Evolutionary conservation across 1,139 yeast species (phyloP).

Genomic region (Saccharomycopsis crataegensis): DNA sequence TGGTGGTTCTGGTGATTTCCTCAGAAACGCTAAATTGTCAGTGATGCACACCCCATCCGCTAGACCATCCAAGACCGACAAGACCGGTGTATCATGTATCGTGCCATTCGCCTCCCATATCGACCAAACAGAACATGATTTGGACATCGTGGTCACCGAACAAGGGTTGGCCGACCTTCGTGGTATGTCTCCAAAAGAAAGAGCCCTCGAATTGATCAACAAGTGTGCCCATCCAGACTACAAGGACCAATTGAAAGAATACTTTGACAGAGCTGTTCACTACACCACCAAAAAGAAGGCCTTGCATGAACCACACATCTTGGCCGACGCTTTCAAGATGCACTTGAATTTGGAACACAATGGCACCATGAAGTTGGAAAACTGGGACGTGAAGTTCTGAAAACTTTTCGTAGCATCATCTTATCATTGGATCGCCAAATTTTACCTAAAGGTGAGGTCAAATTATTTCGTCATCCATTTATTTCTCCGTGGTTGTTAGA

Average conservation of each 20-base stretch:
- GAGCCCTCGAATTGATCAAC: conserved; percentile 78
- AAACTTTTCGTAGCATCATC: too few species aligned
- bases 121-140: conserved; percentile 96
- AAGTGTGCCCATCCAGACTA: conserved; percentile 94
- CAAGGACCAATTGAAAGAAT: conserved; percentile 75
- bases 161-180: conserved; percentile 95
- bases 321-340: conserved; percentile 89
- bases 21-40: conserved; percentile 91
- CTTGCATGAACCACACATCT: conserved; percentile 90
- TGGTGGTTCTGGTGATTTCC: conserved; percentile 96
- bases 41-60: conserved; percentile 98
- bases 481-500: too few species aligned
- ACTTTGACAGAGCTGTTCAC: conserved; percentile 76
- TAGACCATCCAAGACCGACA: conserved; percentile 87
- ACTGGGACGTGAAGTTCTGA: conserved; percentile 51
- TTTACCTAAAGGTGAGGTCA: too few species aligned
- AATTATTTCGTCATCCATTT: too few species aligned
- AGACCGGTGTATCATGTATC: conserved; percentile 89
- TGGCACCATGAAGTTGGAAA: conserved; percentile 90
- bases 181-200: conserved; percentile 90
- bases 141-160: conserved; percentile 89
- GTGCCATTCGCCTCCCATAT: conserved; percentile 94
- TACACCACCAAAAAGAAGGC: conserved; percentile 66
- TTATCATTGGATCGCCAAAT: too few species aligned
- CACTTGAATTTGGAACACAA: conserved; percentile 83